Conservation (phyloP, 2,329 filamentous ascomycete species). For the Nannizzia gypsea region DNA sequence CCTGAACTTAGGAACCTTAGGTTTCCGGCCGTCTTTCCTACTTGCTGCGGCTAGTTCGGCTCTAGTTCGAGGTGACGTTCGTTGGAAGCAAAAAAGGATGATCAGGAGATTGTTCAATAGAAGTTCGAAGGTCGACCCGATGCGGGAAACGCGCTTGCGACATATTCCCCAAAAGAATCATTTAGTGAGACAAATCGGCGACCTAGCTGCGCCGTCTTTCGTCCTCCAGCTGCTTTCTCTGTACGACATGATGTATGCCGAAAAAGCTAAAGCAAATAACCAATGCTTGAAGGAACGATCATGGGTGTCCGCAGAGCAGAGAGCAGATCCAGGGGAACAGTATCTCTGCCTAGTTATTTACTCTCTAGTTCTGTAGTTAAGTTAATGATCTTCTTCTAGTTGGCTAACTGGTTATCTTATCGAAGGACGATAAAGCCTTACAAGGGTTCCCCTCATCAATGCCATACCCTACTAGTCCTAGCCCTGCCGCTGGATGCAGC, state of each 20-base stretch:
- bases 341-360: not conserved
- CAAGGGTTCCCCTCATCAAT: not conserved
- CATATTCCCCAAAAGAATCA: not conserved
- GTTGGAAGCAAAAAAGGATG: not conserved
- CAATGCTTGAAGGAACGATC: not conserved
- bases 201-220: not conserved
- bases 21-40: not conserved
- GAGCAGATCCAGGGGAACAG: not conserved
- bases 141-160: conserved; percentile 3
- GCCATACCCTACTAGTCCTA: not conserved
- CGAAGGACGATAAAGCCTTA: not conserved
- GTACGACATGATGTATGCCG: not conserved
- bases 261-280: not conserved
- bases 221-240: not conserved
- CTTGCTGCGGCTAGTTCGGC: not conserved
- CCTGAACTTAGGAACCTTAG: too few species aligned
- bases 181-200: not conserved
- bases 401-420: too few species aligned
- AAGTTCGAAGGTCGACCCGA: not conserved
- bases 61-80: not conserved
- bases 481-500: not conserved
- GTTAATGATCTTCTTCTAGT: too few species aligned
- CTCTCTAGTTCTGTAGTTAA: not conserved
- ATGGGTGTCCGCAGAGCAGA: not conserved
- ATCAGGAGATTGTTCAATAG: not conserved